A percentile compares a stretch with the other conserved stretches of the same genome.
Evolutionary conservation across 805 yeast genomes (phyloP).

Genomic region (Ogataea polymorpha): DNA sequence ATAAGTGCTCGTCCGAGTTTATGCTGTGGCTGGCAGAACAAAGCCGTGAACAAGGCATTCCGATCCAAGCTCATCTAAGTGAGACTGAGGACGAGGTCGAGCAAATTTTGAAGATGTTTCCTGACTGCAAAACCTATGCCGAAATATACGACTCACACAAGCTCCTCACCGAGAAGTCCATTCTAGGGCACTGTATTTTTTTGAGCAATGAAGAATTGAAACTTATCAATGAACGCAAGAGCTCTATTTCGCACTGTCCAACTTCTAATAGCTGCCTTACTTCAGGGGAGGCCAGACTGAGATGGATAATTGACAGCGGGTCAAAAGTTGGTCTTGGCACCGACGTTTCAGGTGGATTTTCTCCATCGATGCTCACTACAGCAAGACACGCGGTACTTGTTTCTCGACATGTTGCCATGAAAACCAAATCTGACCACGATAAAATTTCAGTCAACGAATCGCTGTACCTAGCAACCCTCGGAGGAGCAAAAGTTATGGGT

Average conservation of each 20-base stretch:
- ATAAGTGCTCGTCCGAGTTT: constrained; percentile 66
- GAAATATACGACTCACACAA: constrained; percentile 65
- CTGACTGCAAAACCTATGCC: constrained; percentile 64
- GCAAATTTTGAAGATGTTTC: constrained; percentile 68
- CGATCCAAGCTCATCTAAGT: constrained; percentile 80
- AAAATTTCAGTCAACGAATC: constrained; percentile 65
- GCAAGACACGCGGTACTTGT: constrained; percentile 68
- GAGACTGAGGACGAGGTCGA: constrained; percentile 73
- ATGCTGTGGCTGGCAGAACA: constrained; percentile 47
- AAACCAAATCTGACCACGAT: constrained; percentile 37
- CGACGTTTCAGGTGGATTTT: constrained; percentile 69
- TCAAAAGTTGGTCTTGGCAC: constrained; percentile 76
- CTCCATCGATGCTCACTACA: constrained; percentile 55
- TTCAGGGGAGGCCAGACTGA: constrained; percentile 81
- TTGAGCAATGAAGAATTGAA: constrained; percentile 58
- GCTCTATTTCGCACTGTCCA: constrained; percentile 88
- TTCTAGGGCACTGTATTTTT: constrained; percentile 84
- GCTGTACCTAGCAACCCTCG: constrained; percentile 72
- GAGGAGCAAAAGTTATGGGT: constrained; percentile 76
- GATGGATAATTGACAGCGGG: constrained; percentile 56
- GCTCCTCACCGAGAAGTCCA: constrained; percentile 58
- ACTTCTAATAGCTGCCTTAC: constrained; percentile 79
- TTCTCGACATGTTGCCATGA: constrained; percentile 64
- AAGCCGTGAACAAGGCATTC: constrained; percentile 36
- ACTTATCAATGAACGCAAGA: constrained; percentile 45